Percentiles rank a stretch among this genome's conserved stretches.
Evolutionary conservation across 352 stramenopile genomes (phyloP).

Genomic region (Phytopythium chamaehyphon): DNA sequence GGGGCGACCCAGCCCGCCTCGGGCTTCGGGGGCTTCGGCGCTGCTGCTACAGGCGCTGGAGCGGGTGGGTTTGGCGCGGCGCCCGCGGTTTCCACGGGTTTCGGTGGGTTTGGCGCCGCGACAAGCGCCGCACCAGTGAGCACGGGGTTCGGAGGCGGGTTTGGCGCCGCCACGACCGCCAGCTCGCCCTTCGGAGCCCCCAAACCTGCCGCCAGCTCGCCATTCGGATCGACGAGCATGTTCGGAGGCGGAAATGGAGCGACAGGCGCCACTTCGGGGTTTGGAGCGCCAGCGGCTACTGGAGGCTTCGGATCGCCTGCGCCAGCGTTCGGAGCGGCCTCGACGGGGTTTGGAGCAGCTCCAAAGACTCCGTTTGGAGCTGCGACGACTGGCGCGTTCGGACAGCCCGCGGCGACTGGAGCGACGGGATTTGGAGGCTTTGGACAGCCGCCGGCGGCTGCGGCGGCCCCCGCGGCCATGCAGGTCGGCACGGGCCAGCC

Average conservation of each 20-base stretch:
- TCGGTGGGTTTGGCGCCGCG: conserved; percentile 23
- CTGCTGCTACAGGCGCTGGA: conserved; percentile 17
- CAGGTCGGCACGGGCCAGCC: conserved; percentile 74
- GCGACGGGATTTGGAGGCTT: conserved; percentile 33
- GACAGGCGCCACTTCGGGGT: conserved; percentile 15
- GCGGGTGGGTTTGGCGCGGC: conserved; percentile 12
- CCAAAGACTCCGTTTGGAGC: conserved; percentile 51
- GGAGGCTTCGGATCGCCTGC: conserved; percentile 33
- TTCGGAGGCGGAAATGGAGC: conserved; percentile 31
- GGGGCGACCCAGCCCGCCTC: conserved; percentile 17
- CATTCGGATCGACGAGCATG: conserved; percentile 44
- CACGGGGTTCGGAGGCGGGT: conserved; percentile 25
- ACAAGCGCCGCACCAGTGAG: conserved; percentile 15
- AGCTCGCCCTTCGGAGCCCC: conserved; percentile 14
- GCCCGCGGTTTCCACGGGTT: conserved; percentile 15
- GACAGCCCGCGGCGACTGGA: conserved; percentile 24
- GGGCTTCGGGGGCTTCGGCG: conserved; percentile 35
- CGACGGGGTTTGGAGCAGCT: conserved; percentile 32
- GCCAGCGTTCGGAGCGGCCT: conserved; percentile 32
- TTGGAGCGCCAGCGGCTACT: conserved; percentile 25
- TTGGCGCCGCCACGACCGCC: conserved; percentile 19
- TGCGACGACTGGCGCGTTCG: conserved; percentile 40
- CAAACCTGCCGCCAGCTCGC: conserved; percentile 40
- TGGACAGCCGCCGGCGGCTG: conserved; percentile 21
- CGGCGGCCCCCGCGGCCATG: conserved; percentile 14